A percentile compares a stretch with the other conserved stretches of the same genome.
Conservation (phyloP, 2,329 filamentous ascomycete species). For the Ascochyta rabiei region DNA sequence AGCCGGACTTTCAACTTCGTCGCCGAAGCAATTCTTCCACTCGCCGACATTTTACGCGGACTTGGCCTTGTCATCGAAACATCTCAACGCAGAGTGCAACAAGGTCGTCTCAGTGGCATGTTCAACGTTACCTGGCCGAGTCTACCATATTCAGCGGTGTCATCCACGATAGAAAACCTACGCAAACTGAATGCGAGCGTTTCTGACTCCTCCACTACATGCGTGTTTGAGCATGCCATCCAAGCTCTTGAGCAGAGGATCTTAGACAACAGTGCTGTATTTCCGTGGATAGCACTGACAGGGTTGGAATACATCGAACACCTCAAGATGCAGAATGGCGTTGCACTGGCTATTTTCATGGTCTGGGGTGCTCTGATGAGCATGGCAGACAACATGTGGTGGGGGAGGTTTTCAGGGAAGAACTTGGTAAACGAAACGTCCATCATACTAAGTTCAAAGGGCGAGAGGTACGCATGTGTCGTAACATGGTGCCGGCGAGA, state of each 20-base stretch:
- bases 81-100: constrained; percentile 12
- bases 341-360: constrained; percentile 23
- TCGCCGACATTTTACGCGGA: constrained; percentile 18
- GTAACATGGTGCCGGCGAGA: constrained; percentile 15
- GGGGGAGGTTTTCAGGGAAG: constrained; percentile 17
- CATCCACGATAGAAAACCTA: constrained; percentile 5
- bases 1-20: constrained; percentile 5
- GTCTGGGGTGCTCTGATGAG: constrained; percentile 23
- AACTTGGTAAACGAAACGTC: constrained; percentile 21
- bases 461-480: background rate
- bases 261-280: constrained; percentile 2
- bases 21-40: constrained; percentile 12
- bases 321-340: constrained; percentile 7
- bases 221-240: constrained; percentile 14
- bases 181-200: constrained; percentile 3
- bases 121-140: constrained; percentile 12
- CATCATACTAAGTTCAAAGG: constrained; percentile 8
- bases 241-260: constrained; percentile 6
- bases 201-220: background rate
- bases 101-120: constrained; percentile 15
- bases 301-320: constrained; percentile 16
- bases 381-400: constrained; percentile 20
- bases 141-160: constrained; percentile 5
- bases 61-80: constrained; percentile 11
- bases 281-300: constrained; percentile 8